Base-by-base conservation (phyloP, 139 green algal genomes). In the Chlorella vulgaris region DNA sequence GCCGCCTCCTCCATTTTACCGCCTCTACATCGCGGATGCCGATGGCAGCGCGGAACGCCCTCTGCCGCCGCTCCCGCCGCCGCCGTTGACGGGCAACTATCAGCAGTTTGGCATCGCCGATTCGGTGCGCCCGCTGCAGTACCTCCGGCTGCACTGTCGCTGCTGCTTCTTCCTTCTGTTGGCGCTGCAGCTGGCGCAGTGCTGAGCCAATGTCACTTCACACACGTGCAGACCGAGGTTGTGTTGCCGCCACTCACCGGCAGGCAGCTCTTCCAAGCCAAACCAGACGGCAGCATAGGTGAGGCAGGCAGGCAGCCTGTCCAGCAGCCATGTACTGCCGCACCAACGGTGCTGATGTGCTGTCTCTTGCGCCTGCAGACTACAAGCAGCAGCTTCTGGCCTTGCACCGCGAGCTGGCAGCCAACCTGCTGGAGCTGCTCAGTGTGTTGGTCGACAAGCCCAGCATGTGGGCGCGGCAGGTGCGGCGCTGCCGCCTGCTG, bases 401-500 rank as follows among this genome's bases (percentile, higher is more conserved):
- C 26, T 78, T 95, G 80, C 91, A 95, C 78, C 65, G 74, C 38
- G 89, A 93, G 78, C 71, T 96, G 67, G 53, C 89, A 28, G 85
- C 88, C 43, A 75, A 69, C 1, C 80, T 95, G 26, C 21, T 90
- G 58, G 86, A 93, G 40, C 82, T 95, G 31, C 47, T 93, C 24
- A 66, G 83, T 13, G 58, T 81, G 47, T 69, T 95, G 33, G 68
- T 83, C 55, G 80, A 92, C 51, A 74, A 84, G 39, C 92, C 91
- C 3, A 83, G 76, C 1, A 35, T 76, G 19, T 91, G 81, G 61
- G 83, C 87, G 18, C 82, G 87, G 5, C 51, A 74, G 39, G 80
- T 95, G 63, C 58, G 73, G 4, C n/a, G n/a, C n/a, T n/a, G n/a
- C n/a, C n/a, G n/a, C n/a, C n/a, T n/a, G n/a, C n/a, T n/a, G n/a